A percentile compares a stretch with the other conserved stretches of the same genome.
phyloP scores from a whole-genome alignment of 169 alveolate genomes.

The Plasmodium chabaudi region DNA sequence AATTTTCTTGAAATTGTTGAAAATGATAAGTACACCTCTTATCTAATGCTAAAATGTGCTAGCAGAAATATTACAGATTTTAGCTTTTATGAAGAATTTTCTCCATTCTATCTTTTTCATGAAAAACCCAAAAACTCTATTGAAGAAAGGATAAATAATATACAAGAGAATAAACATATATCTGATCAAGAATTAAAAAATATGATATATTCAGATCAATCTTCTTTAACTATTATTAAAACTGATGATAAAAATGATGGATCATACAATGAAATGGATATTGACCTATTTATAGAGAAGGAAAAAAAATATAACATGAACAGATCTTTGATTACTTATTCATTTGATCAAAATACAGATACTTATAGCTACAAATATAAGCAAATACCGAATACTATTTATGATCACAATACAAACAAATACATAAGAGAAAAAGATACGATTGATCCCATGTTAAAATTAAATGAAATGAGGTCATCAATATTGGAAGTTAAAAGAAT shows the following conservation, averaged over 20 bases:
- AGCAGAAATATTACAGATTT: constrained; percentile 73
- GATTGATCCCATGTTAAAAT: constrained; percentile 82
- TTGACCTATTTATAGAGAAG: constrained; percentile 60
- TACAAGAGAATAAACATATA: constrained; percentile 68
- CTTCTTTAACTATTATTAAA: constrained; percentile 27
- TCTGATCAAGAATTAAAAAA: constrained; percentile 70
- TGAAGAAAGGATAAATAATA: constrained; percentile 43
- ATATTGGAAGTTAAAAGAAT: constrained; percentile 82
- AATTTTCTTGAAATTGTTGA: constrained; percentile 52
- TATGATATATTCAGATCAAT: constrained; percentile 43
- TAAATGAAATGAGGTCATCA: constrained; percentile 82
- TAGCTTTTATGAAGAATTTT: constrained; percentile 69
- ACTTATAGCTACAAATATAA: constrained; percentile 62
- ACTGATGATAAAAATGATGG: constrained; percentile 1
- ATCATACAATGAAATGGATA: constrained; percentile 52
- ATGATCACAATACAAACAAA: constrained; percentile 67
- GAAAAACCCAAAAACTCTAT: constrained; percentile 67
- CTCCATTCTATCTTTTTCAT: constrained; percentile 74
- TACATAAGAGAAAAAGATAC: constrained; percentile 80
- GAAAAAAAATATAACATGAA: constrained; percentile 69
- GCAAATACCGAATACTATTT: constrained; percentile 74
- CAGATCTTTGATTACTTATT: constrained; percentile 66
- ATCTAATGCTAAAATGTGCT: constrained; percentile 71
- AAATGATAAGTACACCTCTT: constrained; percentile 42
- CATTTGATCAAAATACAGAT: constrained; percentile 54